Conservation (phyloP, 2,329 filamentous ascomycete genomes). For the Calonectria multiphialidica region DNA sequence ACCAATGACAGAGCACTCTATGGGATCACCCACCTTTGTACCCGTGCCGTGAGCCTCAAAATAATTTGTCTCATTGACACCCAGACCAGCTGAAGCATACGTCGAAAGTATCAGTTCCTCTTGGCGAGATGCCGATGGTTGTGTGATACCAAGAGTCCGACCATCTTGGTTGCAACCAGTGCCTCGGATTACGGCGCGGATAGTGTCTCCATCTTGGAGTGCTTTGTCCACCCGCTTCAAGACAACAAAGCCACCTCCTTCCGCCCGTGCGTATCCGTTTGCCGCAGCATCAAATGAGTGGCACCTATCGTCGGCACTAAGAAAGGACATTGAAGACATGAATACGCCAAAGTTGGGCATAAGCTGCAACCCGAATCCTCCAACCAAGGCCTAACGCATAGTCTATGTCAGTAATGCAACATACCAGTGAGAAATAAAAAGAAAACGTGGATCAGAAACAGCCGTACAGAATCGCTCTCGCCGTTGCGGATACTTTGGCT, state of each 20-base stretch:
- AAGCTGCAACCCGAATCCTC: background rate
- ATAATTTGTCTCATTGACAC: constrained; percentile 40
- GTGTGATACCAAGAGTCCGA: constrained; percentile 53
- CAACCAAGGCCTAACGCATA: background rate
- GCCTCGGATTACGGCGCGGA: constrained; percentile 51
- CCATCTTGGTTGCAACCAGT: constrained; percentile 53
- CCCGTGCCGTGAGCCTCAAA: constrained; percentile 48
- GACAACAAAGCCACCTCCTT: constrained; percentile 51
- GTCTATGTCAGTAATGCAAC: background rate
- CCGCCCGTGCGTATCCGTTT: constrained; percentile 47
- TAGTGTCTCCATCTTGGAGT: constrained; percentile 53
- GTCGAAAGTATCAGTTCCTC: constrained; percentile 43
- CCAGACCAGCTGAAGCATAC: constrained; percentile 43
- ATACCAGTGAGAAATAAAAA: background rate
- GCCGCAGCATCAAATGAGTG: constrained; percentile 48
- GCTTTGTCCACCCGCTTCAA: constrained; percentile 64
- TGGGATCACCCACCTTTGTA: constrained; percentile 8
- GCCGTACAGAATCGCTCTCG: background rate
- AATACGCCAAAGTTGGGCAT: constrained; percentile 4
- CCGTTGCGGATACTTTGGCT: background rate
- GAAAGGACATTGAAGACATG: constrained; percentile 43
- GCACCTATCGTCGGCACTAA: constrained; percentile 45
- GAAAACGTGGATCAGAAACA: background rate
- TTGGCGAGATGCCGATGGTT: constrained; percentile 27
- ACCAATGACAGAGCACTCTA: background rate